These are phyloP conservation scores for Macrotyloma uniflorum DNA, from an alignment of 306 rosid genomes.

Conservation along the genomic window DNA sequence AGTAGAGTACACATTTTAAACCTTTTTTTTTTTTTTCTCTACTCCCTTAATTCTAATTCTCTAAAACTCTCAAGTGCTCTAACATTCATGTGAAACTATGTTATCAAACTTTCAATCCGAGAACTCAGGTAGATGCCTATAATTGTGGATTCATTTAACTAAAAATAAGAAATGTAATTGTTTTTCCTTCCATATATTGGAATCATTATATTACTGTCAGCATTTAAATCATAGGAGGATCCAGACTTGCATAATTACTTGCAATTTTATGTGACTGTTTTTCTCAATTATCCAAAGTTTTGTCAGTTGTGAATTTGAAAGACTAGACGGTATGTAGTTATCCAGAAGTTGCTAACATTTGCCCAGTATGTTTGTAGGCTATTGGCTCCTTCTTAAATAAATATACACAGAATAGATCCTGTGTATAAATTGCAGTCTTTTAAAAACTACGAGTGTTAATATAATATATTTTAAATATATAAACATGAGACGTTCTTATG, in stretches of 20 bases:
- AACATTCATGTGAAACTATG: too few species aligned
- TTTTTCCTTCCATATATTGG: background rate
- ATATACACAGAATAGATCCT: background rate
- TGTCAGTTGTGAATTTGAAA: background rate
- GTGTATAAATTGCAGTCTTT: background rate
- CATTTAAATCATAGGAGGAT: background rate
- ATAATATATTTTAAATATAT: too few species aligned
- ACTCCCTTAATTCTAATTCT: too few species aligned
- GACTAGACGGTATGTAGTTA: background rate
- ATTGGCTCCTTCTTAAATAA: background rate
- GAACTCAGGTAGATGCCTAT: background rate
- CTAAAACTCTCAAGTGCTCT: too few species aligned
- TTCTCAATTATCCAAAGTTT: background rate
- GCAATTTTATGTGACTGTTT: background rate
- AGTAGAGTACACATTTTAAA: too few species aligned
- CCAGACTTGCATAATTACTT: background rate
- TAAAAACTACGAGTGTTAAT: too few species aligned
- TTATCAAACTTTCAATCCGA: background rate
- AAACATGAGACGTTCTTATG: too few species aligned
- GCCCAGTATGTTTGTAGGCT: background rate
- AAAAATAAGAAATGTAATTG: background rate
- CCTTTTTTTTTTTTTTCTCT: background rate
- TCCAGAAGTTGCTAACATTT: background rate
- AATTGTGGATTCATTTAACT: background rate
- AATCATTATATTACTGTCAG: background rate